Evolutionary conservation across 2,329 filamentous ascomycete species (phyloP).

Genomic region (Albifimbria verrucaria): DNA sequence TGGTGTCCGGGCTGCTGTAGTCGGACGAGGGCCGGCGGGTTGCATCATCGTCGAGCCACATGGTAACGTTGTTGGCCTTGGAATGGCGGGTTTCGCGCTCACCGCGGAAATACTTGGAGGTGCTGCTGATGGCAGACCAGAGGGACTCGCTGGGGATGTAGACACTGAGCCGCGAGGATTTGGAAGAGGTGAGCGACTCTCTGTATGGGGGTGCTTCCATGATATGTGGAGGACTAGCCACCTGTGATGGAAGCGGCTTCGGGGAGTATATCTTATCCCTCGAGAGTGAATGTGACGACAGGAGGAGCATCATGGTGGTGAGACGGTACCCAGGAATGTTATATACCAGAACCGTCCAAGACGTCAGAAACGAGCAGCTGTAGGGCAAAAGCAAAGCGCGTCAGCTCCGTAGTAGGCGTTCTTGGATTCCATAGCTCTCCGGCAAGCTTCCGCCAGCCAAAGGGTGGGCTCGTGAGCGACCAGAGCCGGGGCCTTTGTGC

Average conservation of each 20-base stretch:
- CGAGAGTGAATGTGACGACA: not conserved
- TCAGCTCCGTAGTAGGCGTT: not conserved
- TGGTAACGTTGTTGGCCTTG: conserved; percentile 15
- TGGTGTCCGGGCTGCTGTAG: conserved; percentile 17
- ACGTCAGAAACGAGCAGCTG: not conserved
- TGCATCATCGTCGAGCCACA: conserved; percentile 22
- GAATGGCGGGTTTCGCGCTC: conserved; percentile 17
- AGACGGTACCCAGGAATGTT: not conserved
- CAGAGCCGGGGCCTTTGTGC: conserved; percentile 2
- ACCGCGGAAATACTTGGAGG: conserved; percentile 20
- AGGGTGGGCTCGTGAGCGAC: conserved; percentile 7
- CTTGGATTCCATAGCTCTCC: conserved; percentile 7
- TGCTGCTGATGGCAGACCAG: conserved; percentile 17
- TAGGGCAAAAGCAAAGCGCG: not conserved
- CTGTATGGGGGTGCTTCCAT: conserved; percentile 23
- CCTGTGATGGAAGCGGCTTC: not conserved
- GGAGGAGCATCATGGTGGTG: not conserved
- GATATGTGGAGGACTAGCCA: conserved; percentile 9
- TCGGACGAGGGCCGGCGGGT: conserved; percentile 18
- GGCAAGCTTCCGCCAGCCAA: conserved; percentile 8
- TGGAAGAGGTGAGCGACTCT: conserved; percentile 16
- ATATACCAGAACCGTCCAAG: not conserved
- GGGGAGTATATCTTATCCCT: not conserved
- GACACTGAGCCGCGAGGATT: conserved; percentile 19
- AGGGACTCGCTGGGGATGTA: conserved; percentile 20